Base-by-base conservation (phyloP, 2,329 filamentous ascomycete genomes). In the Ramichloridium luteum region DNA sequence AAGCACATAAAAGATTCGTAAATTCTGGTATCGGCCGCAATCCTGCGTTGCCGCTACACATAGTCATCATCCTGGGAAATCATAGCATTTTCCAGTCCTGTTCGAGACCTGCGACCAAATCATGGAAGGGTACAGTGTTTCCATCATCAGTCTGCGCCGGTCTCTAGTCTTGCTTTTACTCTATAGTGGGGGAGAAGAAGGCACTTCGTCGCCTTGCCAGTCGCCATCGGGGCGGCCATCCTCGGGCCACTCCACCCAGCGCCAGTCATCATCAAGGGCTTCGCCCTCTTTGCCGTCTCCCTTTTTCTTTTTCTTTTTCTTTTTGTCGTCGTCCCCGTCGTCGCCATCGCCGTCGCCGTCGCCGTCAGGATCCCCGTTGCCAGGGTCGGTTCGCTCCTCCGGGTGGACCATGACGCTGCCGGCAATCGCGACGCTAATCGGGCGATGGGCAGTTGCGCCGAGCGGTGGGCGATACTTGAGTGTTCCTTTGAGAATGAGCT, bases 401-500 rank as follows among this genome's bases (percentile, higher is more conserved):
- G 58, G 57, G 33, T 58, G 49, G 13, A 62, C 59, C 30, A 54
- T 36, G 11, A 61, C 51, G 28, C 50, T 57, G 8, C 56, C 59
- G 10, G 54, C 60, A 17, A 70, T 56, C 43, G 50, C 62, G 48
- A 67, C 67, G n/a, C 62, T 70, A 44, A 66, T 60, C 25, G 60
- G 60, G 11, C 63, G 59, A n/a, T 23, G 20, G 8, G 8, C 8
- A n/a, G 20, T 23, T 8, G 8, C 8, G 3, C 68, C 70, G 33
- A 78, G 58, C 5, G 74, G 73, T 3, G 77, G 58, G 39, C 72
- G 67, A 50, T 98, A 98, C 51, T 86, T 85, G 45, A 98, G 67
- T 10, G 90, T 80, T 13, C 90, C 90, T 46, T 90, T 78, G 25
- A 98, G 72, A 38, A 96, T 88, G 29, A 98, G 68, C 45, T 94